Percentiles rank a stretch among this genome's conserved stretches.
Evolutionary conservation across 1,284 basidiomycete genomes (phyloP).

Genomic region (Pascua sp.): DNA sequence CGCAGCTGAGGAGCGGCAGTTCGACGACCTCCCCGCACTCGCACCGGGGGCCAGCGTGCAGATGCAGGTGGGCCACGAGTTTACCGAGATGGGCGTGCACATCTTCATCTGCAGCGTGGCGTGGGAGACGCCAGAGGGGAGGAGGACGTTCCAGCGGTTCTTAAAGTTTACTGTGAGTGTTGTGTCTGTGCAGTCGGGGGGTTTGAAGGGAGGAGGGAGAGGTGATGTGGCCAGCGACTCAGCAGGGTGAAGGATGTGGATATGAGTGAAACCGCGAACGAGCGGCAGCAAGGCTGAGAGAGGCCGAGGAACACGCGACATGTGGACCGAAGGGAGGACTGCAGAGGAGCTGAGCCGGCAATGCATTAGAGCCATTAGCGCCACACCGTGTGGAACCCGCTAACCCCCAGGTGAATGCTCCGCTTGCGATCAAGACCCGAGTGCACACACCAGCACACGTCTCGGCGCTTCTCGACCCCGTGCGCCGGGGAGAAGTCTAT

Average conservation of each 20-base stretch:
- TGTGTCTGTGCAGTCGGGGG: background rate
- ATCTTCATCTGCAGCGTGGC: conserved; percentile 42
- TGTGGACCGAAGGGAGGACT: no score
- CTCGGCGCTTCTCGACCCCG: conserved; percentile 60
- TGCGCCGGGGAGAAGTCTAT: conserved; percentile 71
- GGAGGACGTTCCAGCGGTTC: conserved; percentile 76
- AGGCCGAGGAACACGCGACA: no score
- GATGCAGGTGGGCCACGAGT: conserved; percentile 34
- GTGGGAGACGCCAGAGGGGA: conserved; percentile 56
- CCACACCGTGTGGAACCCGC: background rate
- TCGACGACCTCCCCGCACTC: conserved; percentile 23
- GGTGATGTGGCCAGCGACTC: no score
- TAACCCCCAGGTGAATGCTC: conserved; percentile 68
- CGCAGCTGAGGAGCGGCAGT: conserved; percentile 11
- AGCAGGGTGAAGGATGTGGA: no score
- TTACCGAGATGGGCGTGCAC: conserved; percentile 43
- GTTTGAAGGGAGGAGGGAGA: background rate
- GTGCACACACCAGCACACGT: conserved; percentile 71
- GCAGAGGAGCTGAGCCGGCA: no score
- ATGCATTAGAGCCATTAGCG: no score
- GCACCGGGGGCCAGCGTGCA: conserved; percentile 24
- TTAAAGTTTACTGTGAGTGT: conserved; percentile 77
- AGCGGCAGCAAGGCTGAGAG: no score
- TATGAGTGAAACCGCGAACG: no score
- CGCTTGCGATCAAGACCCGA: conserved; percentile 83